These are phyloP conservation scores for Leptographium radiaticola DNA, from an alignment of 2,329 filamentous ascomycete genomes.

Conservation along the genomic window DNA sequence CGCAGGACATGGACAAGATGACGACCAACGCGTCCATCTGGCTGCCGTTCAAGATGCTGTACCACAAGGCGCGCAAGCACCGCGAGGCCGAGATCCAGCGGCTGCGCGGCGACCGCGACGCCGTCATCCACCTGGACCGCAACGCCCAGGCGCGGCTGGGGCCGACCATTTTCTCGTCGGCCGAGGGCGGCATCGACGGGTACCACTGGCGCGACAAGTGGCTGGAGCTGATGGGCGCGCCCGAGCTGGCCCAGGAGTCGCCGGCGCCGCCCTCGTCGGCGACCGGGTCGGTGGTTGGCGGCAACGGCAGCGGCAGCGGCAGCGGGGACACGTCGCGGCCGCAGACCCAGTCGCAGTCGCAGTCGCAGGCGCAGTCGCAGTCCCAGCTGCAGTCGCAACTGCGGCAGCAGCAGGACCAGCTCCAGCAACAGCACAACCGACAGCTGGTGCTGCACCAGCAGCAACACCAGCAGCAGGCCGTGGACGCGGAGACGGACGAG, in stretches of 20 bases:
- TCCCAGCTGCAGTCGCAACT: background rate
- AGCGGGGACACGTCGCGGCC: background rate
- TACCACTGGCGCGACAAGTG: conserved; percentile 37
- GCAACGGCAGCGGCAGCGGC: background rate
- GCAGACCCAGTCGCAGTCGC: background rate
- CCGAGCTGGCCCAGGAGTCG: conserved; percentile 10
- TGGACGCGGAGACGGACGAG: background rate
- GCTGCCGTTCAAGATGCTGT: conserved; percentile 40
- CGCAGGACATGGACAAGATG: conserved; percentile 30
- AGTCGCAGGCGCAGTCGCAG: background rate
- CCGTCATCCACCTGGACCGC: conserved; percentile 34
- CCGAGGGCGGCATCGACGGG: conserved; percentile 31
- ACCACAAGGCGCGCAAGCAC: conserved; percentile 36
- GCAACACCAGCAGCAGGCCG: background rate
- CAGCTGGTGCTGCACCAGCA: conserved; percentile 3
- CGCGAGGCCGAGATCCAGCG: conserved; percentile 36
- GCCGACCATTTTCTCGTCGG: conserved; percentile 32
- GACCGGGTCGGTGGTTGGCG: background rate
- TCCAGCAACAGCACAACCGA: background rate
- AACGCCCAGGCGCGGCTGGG: conserved; percentile 31
- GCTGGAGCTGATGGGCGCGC: conserved; percentile 31
- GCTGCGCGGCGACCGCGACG: conserved; percentile 32
- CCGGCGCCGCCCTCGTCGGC: background rate
- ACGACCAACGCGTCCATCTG: conserved; percentile 35
- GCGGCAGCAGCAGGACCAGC: background rate